A percentile compares a stretch with the other conserved stretches of the same genome.
Evolutionary conservation across 345 rosid genomes (phyloP).

Genomic region (Dimocarpus longan): DNA sequence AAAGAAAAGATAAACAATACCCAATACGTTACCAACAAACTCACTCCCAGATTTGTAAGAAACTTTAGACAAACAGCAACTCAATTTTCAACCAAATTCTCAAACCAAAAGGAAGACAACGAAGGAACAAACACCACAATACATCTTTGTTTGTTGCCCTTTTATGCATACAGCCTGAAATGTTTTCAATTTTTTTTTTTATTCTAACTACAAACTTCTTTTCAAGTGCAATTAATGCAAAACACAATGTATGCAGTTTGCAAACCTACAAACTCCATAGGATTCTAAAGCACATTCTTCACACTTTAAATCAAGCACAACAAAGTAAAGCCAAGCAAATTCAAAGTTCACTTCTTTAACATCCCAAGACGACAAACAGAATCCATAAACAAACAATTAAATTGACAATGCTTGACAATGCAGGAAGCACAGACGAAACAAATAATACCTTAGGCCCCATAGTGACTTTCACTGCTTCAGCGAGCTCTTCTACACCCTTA

Average conservation of each 20-base stretch:
- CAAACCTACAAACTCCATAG: no score
- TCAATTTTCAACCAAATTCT: background rate
- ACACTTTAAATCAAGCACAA: no score
- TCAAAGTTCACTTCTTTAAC: background rate
- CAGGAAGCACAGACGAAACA: background rate
- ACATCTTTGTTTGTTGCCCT: background rate
- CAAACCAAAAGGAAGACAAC: background rate
- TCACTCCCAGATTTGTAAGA: background rate
- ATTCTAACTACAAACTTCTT: background rate
- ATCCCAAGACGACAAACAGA: background rate
- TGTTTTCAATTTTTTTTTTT: background rate
- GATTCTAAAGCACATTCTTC: background rate
- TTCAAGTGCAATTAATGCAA: background rate
- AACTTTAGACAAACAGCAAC: background rate
- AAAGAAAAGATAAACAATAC: background rate
- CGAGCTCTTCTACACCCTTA: slow-evolving; percentile 92
- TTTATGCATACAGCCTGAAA: background rate
- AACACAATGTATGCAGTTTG: background rate
- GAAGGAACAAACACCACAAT: background rate
- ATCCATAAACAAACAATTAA: background rate
- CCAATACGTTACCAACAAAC: no score
- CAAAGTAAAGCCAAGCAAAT: background rate
- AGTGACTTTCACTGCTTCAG: slow-evolving; percentile 91
- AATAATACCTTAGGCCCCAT: slow-evolving; percentile 94
- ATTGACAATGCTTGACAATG: background rate